Conservation (phyloP, 768 basidiomycete species). For the Boletellus ananas region DNA sequence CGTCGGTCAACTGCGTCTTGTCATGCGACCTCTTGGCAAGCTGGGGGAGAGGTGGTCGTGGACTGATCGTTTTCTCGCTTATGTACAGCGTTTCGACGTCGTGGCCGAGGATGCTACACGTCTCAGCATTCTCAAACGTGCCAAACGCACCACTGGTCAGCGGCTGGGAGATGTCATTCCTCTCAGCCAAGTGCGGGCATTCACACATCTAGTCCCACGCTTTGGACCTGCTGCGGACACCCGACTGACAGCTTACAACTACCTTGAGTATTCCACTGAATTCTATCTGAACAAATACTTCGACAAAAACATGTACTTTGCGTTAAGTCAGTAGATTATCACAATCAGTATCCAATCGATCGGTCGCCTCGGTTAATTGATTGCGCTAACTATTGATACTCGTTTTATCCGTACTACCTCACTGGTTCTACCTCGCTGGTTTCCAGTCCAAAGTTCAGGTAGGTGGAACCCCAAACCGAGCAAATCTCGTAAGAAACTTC, state of each 20-base stretch:
- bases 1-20: background rate
- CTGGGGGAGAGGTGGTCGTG: background rate
- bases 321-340: no score
- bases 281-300: slow-evolving; percentile 1
- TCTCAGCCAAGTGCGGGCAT: background rate
- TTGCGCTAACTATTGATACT: no score
- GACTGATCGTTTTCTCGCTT: background rate
- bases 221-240: background rate
- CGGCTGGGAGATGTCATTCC: background rate
- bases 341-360: no score
- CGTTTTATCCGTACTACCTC: no score
- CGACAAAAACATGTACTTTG: background rate
- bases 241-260: background rate
- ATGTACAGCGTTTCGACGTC: background rate
- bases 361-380: no score
- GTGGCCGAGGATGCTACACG: background rate
- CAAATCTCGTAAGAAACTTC: no score
- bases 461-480: no score
- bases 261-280: background rate
- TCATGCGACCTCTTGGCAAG: background rate
- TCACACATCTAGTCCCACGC: background rate
- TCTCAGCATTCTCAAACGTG: background rate
- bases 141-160: background rate
- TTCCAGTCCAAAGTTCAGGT: no score
- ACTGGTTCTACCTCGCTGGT: no score